phyloP scores from a whole-genome alignment of 768 basidiomycete genomes.

The Amanita polypyramis region DNA sequence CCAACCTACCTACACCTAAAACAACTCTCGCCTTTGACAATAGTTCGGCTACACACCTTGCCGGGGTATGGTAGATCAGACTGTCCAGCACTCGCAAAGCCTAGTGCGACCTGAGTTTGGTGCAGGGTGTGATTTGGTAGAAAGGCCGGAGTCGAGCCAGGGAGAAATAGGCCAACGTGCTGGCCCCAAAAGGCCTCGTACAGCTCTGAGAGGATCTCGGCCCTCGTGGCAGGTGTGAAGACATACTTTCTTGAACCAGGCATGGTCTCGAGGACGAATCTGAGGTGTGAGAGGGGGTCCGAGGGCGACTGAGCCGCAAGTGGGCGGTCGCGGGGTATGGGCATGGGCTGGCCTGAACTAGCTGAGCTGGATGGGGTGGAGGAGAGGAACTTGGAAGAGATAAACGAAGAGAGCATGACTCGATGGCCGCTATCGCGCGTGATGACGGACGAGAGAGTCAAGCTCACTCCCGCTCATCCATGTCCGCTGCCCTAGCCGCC shows the following conservation, averaged over 20 bases:
- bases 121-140: conserved; percentile 56
- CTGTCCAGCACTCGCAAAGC: conserved; percentile 48
- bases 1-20: conserved; percentile 84
- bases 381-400: conserved; percentile 39
- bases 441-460: neutral
- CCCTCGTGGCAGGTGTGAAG: conserved; percentile 63
- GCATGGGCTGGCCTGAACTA: neutral
- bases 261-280: conserved; percentile 73
- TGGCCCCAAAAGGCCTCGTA: conserved; percentile 79
- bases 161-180: conserved; percentile 64
- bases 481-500: conserved; percentile 25
- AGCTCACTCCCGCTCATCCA: neutral
- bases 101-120: conserved; percentile 54
- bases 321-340: neutral
- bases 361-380: neutral
- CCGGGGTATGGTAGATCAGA: conserved; percentile 56
- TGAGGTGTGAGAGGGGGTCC: conserved; percentile 62
- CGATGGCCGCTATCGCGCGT: neutral
- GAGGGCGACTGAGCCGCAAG: conserved; percentile 8
- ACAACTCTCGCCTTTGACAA: conserved; percentile 86
- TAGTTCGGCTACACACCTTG: conserved; percentile 73
- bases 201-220: conserved; percentile 73
- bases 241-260: conserved; percentile 69
- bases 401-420: conserved; percentile 13
- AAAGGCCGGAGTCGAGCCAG: conserved; percentile 48